A percentile compares a stretch with the other conserved stretches of the same genome.
These are phyloP conservation scores for Dactylis glomerata DNA, from an alignment of 176 grass and related monocot genomes.

Conservation along the genomic window DNA sequence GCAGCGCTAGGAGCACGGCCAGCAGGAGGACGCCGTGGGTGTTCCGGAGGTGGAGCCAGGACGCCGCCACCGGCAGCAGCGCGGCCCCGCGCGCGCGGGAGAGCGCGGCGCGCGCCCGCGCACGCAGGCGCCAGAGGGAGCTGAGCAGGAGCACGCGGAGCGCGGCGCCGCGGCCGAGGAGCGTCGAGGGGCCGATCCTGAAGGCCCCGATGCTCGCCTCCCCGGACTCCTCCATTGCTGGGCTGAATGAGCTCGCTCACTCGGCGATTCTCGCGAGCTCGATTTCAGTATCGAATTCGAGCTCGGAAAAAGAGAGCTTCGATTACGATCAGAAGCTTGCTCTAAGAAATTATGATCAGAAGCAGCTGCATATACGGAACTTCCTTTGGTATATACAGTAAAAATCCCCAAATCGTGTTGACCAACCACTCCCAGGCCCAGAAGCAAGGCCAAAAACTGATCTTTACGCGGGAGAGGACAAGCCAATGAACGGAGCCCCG, in stretches of 20 bases:
- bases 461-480: not conserved
- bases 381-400: not conserved
- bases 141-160: constrained; percentile 70
- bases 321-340: not conserved
- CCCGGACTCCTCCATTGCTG: constrained; percentile 54
- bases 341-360: not conserved
- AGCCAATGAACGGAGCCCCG: not conserved
- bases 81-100: constrained; percentile 15
- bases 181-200: constrained; percentile 73
- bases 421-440: not conserved
- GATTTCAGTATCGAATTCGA: not conserved
- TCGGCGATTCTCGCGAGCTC: not conserved
- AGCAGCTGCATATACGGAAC: not conserved
- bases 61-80: not conserved
- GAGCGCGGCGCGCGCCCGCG: constrained; percentile 21
- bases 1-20: constrained; percentile 53
- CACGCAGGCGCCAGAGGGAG: constrained; percentile 53
- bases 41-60: constrained; percentile 74
- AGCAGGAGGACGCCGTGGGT: constrained; percentile 58
- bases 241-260: not conserved
- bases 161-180: constrained; percentile 73
- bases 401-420: constrained; percentile 29
- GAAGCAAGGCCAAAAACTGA: not conserved
- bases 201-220: constrained; percentile 61
- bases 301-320: not conserved